Evolutionary conservation across 257 asterid genomes (phyloP).

Genomic region (Solanum etuberosum): DNA sequence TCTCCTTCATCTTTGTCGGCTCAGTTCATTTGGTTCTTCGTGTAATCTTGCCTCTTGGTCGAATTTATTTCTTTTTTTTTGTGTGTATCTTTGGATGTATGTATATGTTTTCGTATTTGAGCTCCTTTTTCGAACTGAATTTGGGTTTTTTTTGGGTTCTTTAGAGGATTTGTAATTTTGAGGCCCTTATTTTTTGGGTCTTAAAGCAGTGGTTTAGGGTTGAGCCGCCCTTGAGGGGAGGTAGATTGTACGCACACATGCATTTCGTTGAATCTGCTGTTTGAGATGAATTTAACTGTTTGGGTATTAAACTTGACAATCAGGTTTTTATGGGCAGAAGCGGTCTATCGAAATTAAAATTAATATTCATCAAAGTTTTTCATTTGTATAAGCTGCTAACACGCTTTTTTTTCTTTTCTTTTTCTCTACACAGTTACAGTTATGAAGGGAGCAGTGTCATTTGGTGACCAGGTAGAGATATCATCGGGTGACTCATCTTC

Average conservation of each 20-base stretch:
- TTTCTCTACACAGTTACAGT: neutral
- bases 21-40: neutral
- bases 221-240: neutral
- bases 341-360: neutral
- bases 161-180: neutral
- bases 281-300: neutral
- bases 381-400: neutral
- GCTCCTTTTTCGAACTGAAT: neutral
- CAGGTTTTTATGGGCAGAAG: neutral
- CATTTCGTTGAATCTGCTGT: neutral
- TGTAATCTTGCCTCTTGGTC: neutral
- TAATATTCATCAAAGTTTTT: neutral
- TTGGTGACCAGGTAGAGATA: conserved; percentile 43
- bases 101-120: neutral
- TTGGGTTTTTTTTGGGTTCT: too few species aligned
- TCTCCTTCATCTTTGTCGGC: neutral
- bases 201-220: neutral
- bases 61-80: neutral
- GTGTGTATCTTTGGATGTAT: neutral
- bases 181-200: neutral
- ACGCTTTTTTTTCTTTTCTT: neutral
- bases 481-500: conserved; percentile 32
- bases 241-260: neutral
- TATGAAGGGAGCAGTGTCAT: conserved; percentile 24
- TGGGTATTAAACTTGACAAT: neutral